These are phyloP conservation scores for Penicillium egyptiacum DNA, from an alignment of 495 filamentous ascomycete species.

Conservation along the genomic window DNA sequence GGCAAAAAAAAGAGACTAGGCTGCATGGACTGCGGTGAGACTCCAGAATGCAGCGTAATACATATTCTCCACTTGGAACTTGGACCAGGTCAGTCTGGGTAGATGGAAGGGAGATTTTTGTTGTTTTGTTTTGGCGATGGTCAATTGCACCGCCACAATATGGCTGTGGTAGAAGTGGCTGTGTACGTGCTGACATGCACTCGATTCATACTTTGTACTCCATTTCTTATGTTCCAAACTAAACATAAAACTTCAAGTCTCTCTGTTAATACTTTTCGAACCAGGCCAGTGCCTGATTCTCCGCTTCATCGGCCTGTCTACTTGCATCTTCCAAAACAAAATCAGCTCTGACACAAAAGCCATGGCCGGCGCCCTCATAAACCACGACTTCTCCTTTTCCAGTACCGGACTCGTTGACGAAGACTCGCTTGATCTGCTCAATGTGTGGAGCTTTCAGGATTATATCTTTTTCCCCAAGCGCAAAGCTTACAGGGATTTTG, in stretches of 20 bases:
- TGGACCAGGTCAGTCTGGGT: constrained; percentile 11
- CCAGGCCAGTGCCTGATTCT: constrained; percentile 1
- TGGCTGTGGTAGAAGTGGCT: neutral
- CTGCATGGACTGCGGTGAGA: constrained; percentile 22
- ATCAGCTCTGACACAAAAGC: constrained; percentile 59
- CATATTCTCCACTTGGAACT: constrained; percentile 20
- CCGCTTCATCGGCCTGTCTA: constrained; percentile 25
- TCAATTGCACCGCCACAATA: neutral
- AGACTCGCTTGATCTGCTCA: neutral
- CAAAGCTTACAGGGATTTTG: constrained; percentile 52
- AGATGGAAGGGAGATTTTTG: constrained; percentile 5
- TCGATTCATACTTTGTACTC: neutral
- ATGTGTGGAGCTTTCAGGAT: neutral
- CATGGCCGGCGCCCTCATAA: constrained; percentile 58
- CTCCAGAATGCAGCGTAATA: constrained; percentile 10
- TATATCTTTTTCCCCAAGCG: constrained; percentile 45
- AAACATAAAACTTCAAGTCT: neutral
- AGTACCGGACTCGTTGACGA: neutral
- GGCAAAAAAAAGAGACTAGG: constrained; percentile 7
- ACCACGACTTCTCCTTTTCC: constrained; percentile 49
- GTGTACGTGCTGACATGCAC: neutral
- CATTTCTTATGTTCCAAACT: too few relatives aligned
- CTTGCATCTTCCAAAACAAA: constrained; percentile 40
- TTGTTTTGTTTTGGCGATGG: constrained; percentile 16
- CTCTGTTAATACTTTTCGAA: neutral